Base-by-base conservation (phyloP, 2,329 filamentous ascomycete species). In the Ceratocystis lukuohia region DNA sequence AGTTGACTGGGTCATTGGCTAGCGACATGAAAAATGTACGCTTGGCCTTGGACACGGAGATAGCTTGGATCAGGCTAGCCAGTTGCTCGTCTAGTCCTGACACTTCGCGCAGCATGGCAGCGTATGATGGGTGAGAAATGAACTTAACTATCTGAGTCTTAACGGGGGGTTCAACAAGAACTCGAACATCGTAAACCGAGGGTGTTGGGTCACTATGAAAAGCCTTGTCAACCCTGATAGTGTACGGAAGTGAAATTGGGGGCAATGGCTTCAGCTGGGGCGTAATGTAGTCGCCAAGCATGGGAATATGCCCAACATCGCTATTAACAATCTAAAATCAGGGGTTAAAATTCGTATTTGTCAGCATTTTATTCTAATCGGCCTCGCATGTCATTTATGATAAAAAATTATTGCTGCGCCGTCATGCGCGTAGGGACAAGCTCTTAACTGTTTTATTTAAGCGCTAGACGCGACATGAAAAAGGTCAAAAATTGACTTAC, bases 131-230 rank as follows among this genome's bases (percentile, higher is more conserved):
- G 70, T 89, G 89, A 68, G 84, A 82, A 67, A 88, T 80, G 70
- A 91, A 80, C 15, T 84, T 78, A 53, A 83, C 75, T 74, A 91
- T 82, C 71, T 83, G 84, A 44, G 82, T 80, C 64, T 86, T 86
- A 62, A 95, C 80, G 0, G 92, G 90, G 73, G 96, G 91, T 71
- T 95, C 89, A 17, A 96, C 82, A 1, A 86, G 82, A 59, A 99
- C 89, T 71, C 87, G 86, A 61, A 99, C 82, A 75, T 97, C 93
- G 78, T 96, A 96, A 71, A 97, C 80, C 5, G 92, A 96, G 0
- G 90, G 86, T 64, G 84, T 80, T 3, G 90, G 87, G 66, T 85
- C 78, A 70, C 84, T 85, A 73, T 93, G 87, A 72, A 92, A 93
- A 7, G 87, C 84, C 72, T 90, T 82, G 74, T 99, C 94, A 50